Evolutionary conservation across 192 early-diverging fungal genomes (phyloP), one percentile per base, ranked within the genome.

Genomic region (Umbelopsis ramanniana): DNA sequence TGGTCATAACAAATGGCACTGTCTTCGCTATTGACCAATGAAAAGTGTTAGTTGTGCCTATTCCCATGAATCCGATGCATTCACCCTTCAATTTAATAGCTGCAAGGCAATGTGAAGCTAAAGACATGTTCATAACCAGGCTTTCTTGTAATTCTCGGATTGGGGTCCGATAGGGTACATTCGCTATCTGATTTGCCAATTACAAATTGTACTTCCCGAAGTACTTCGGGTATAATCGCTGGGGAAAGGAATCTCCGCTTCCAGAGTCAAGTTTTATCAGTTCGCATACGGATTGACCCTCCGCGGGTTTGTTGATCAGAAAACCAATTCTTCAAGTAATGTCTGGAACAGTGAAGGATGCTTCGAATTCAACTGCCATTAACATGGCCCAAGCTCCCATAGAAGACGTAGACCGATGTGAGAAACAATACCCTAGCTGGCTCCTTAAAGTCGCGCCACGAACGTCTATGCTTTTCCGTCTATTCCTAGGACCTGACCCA

Each of bases 401-500:
- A 17, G 48, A 63, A 3, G 15, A 11, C 14, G 15, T 29, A 37
- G 6, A 17, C 10, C 33, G 37, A 14, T 3, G 33, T 43, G 26
- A 17, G 15, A 37, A 63, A 19, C 33, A 63, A 29, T 63, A 63
- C 33, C 57, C 57, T 11, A 63, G 35, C 4, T 63, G 57, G 57
- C 3, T 37, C 7, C 57, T 63, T 26, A 66, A 40, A 26, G 47
- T 72, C n/a, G 52, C 50, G 15, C 57, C 70, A 29, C 63, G 74
- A 19, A 52, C 55, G 14, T 79, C 77, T 4, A 57, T 79, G 21
- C 37, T 71, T 3, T 79, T 74, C 53, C 69, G 70, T 11, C 23
- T 79, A 33, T 72, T 79, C 14, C 74, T 79, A 46, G 77, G 78
- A 4, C 78, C 78, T 22, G 74, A 76, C 52, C 79, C 74, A 43